A percentile compares a stretch with the other conserved stretches of the same genome.
Conservation (phyloP, 2,329 filamentous ascomycete species). For the Exophiala aquamarina region DNA sequence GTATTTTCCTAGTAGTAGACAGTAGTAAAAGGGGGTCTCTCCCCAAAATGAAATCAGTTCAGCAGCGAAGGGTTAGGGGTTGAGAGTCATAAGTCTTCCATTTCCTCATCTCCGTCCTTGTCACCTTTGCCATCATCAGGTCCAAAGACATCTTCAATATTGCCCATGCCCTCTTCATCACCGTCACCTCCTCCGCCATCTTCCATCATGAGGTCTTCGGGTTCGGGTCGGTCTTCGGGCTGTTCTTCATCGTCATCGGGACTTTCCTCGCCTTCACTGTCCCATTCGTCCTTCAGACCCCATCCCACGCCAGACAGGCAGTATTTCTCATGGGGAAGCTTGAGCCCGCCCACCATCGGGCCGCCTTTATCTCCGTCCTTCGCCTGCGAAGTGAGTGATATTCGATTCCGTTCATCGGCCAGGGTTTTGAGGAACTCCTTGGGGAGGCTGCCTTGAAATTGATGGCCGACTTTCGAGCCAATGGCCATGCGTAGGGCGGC, state of each 20-base stretch:
- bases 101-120: constrained; percentile 45
- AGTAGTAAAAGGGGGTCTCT: too few relatives aligned
- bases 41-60: too few relatives aligned
- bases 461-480: constrained; percentile 55
- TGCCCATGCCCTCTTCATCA: constrained; percentile 29
- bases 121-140: constrained; percentile 35
- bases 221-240: constrained; percentile 20
- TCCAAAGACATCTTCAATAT: constrained; percentile 34
- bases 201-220: constrained; percentile 26
- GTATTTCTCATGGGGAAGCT: constrained; percentile 63
- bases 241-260: constrained; percentile 19
- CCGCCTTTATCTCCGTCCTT: constrained; percentile 30
- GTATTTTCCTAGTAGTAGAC: neutral
- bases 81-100: constrained; percentile 14
- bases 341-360: constrained; percentile 51
- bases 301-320: constrained; percentile 58
- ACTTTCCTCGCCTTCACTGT: constrained; percentile 53
- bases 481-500: constrained; percentile 62
- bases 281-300: constrained; percentile 59
- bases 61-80: too few relatives aligned
- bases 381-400: constrained; percentile 51
- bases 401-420: constrained; percentile 55
- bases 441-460: constrained; percentile 59
- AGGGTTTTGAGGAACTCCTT: constrained; percentile 64
- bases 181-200: constrained; percentile 31